Evolutionary conservation across 371 early-diverging fungal genomes (phyloP).

Genomic region (Phascolomyces articulosus): DNA sequence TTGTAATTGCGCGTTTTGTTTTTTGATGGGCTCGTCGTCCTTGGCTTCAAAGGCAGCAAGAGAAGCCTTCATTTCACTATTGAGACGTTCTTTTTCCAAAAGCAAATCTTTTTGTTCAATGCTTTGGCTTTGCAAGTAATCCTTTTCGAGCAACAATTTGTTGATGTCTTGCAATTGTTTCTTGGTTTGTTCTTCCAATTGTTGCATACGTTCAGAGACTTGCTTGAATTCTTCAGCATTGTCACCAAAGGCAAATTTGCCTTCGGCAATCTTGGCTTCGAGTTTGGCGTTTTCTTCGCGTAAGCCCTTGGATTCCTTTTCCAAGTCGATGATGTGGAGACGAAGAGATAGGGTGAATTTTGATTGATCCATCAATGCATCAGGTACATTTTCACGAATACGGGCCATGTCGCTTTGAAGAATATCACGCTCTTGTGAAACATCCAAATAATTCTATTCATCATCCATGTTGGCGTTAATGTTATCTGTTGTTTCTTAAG

Average conservation of each 20-base stretch:
- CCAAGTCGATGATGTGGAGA: slow-evolving; percentile 45
- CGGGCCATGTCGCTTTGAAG: slow-evolving; percentile 78
- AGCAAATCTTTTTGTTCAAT: slow-evolving; percentile 61
- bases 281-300: slow-evolving; percentile 32
- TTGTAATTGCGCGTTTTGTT: slow-evolving; percentile 60
- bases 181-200: slow-evolving; percentile 64
- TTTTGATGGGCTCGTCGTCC: slow-evolving; percentile 65
- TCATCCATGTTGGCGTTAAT: too few species aligned
- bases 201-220: slow-evolving; percentile 42
- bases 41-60: slow-evolving; percentile 70
- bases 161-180: slow-evolving; percentile 67
- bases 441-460: slow-evolving; percentile 42
- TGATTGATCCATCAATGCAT: slow-evolving; percentile 39
- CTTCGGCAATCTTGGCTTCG: slow-evolving; percentile 37
- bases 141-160: slow-evolving; percentile 70
- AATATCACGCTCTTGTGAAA: slow-evolving; percentile 68
- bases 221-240: slow-evolving; percentile 40
- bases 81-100: slow-evolving; percentile 57
- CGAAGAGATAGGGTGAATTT: slow-evolving; percentile 39
- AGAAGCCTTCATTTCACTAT: slow-evolving; percentile 68
- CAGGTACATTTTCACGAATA: slow-evolving; percentile 55
- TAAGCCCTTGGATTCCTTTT: slow-evolving; percentile 46
- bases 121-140: slow-evolving; percentile 55
- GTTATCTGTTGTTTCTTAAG: too few species aligned
- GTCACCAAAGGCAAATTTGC: slow-evolving; percentile 38